phyloP scores from a whole-genome alignment of 2,329 filamentous ascomycete genomes.

The Sporothrix mexicana region DNA sequence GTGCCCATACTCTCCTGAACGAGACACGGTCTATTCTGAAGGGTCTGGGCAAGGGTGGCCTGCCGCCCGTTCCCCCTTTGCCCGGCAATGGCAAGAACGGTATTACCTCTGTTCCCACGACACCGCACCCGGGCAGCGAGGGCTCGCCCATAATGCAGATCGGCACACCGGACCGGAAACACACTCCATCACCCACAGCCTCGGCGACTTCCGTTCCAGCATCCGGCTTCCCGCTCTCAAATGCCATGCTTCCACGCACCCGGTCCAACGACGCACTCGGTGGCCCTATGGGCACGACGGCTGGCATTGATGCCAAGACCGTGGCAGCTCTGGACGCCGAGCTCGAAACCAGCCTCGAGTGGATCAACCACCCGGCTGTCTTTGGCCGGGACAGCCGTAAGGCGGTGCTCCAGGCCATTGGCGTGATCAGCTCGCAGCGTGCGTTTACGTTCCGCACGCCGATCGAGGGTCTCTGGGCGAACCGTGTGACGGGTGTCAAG shows the following conservation, averaged over 20 bases:
- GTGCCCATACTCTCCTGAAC: conserved; percentile 86
- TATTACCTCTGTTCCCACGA: conserved; percentile 53
- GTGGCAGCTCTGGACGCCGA: conserved; percentile 90
- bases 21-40: conserved; percentile 96
- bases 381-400: conserved; percentile 94
- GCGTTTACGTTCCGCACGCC: conserved; percentile 92
- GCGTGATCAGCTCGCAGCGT: conserved; percentile 92
- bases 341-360: conserved; percentile 87
- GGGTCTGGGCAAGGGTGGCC: conserved; percentile 90
- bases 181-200: conserved; percentile 60
- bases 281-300: conserved; percentile 55
- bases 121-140: conserved; percentile 55
- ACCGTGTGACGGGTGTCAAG: conserved; percentile 79
- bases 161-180: conserved; percentile 60
- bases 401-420: conserved; percentile 93
- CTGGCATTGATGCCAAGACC: conserved; percentile 81
- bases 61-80: conserved; percentile 82
- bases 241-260: conserved; percentile 53
- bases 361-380: conserved; percentile 96
- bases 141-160: conserved; percentile 50
- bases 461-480: conserved; percentile 88
- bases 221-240: conserved; percentile 48
- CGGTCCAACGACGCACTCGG: conserved; percentile 64
- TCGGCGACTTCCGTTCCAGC: conserved; percentile 53
- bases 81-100: conserved; percentile 49